Conservation (phyloP, 805 yeast species). For the Clavispora santaluciae region DNA sequence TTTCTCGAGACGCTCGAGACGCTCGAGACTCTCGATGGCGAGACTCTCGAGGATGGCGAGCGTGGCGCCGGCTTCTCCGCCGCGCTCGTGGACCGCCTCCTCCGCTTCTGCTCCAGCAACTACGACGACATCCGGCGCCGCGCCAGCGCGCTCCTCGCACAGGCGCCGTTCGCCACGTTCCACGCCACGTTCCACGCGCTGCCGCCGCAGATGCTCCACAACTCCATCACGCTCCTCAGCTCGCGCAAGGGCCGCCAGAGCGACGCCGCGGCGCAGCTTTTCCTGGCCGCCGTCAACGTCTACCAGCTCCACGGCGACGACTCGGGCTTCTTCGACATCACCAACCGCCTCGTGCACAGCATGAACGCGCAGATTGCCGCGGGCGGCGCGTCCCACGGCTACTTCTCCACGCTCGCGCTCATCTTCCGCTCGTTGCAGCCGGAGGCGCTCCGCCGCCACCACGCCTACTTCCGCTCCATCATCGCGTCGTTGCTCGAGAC, state of each 20-base stretch:
- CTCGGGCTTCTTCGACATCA: conserved; percentile 4
- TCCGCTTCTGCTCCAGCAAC: conserved; percentile 62
- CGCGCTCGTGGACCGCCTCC: conserved; percentile 37
- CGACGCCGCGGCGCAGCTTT: conserved; percentile 73
- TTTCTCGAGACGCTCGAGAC: conserved; percentile 16
- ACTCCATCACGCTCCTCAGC: conserved; percentile 19
- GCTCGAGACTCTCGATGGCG: conserved; percentile 1
- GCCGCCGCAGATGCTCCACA: conserved; percentile 1
- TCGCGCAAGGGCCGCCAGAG: conserved; percentile 56
- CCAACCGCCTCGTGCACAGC: conserved; percentile 2
- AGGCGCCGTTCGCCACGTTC: not conserved
- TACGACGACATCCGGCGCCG: conserved; percentile 67
- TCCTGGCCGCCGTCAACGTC: conserved; percentile 43
- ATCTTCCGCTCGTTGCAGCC: conserved; percentile 22
- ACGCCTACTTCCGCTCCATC: conserved; percentile 1
- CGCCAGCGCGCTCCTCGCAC: conserved; percentile 5
- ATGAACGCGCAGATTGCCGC: conserved; percentile 19
- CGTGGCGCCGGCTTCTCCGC: no score
- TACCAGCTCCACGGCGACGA: conserved; percentile 3
- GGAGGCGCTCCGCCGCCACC: not conserved
- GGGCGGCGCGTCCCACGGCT: conserved; percentile 57
- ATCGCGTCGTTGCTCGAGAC: conserved; percentile 16
- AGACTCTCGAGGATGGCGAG: not conserved
- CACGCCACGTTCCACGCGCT: not conserved
- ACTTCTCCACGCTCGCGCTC: conserved; percentile 53